These are phyloP conservation scores for Helicocarpus griseus DNA, from an alignment of 2,329 filamentous ascomycete genomes.

Conservation along the genomic window DNA sequence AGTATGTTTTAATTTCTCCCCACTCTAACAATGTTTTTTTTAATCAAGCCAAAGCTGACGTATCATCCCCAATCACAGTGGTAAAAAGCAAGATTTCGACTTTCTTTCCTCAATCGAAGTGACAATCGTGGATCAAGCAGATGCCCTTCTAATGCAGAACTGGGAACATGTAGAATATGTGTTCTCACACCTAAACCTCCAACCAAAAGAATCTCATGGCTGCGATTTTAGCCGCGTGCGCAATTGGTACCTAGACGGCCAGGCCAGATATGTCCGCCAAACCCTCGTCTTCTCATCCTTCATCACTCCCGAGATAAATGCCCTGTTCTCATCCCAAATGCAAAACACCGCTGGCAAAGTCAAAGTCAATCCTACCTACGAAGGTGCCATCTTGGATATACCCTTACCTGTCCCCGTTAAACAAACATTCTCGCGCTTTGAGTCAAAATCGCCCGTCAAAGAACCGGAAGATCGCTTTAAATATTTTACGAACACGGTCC, in stretches of 20 bases:
- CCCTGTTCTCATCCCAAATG: constrained; percentile 65
- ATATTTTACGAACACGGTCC: constrained; percentile 74
- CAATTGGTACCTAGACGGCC: constrained; percentile 84
- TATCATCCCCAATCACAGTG: constrained; percentile 23
- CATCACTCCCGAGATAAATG: constrained; percentile 78
- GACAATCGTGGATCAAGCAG: constrained; percentile 80
- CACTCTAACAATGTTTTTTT: constrained; percentile 34
- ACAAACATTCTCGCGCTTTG: constrained; percentile 86
- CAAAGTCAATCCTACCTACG: constrained; percentile 61
- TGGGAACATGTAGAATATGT: constrained; percentile 94
- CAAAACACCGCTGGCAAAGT: constrained; percentile 72
- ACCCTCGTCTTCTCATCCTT: constrained; percentile 74
- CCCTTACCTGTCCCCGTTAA: constrained; percentile 54
- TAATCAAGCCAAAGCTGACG: not conserved
- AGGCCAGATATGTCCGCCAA: constrained; percentile 72
- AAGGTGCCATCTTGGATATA: constrained; percentile 63
- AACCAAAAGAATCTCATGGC: constrained; percentile 80
- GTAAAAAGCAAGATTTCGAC: constrained; percentile 67
- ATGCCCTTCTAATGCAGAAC: constrained; percentile 93
- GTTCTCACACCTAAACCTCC: constrained; percentile 81
- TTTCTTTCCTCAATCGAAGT: constrained; percentile 92
- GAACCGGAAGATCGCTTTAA: constrained; percentile 87
- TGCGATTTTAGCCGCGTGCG: constrained; percentile 89
- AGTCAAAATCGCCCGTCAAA: constrained; percentile 55
- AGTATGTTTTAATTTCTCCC: constrained; percentile 35